phyloP scores from a whole-genome alignment of 1,139 yeast species.

The Geotrichum carabidarum region DNA sequence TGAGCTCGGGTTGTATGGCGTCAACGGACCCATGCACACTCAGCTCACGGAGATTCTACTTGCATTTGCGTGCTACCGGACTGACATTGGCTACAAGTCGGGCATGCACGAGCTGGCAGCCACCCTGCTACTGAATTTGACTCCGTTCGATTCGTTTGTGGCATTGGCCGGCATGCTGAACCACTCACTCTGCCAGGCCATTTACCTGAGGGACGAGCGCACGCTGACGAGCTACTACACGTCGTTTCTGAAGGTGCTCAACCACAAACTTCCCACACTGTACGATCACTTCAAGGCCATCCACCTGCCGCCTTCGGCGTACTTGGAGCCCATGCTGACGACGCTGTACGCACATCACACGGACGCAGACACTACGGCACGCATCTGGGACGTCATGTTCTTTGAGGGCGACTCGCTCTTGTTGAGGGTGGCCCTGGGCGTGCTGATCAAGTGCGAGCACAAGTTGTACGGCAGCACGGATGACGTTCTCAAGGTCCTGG shows the following conservation, averaged over 20 bases:
- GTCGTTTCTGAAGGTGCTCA: constrained; percentile 48
- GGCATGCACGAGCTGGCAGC: constrained; percentile 39
- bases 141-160: constrained; percentile 42
- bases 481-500: constrained; percentile 43
- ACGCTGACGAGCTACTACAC: constrained; percentile 36
- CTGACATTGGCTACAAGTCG: constrained; percentile 30
- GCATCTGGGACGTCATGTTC: constrained; percentile 53
- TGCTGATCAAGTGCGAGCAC: constrained; percentile 46
- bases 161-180: constrained; percentile 45
- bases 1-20: constrained; percentile 44
- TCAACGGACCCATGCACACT: constrained; percentile 37
- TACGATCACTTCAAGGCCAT: constrained; percentile 48
- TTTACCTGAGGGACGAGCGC: constrained; percentile 30
- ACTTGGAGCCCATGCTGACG: constrained; percentile 39
- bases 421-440: constrained; percentile 46
- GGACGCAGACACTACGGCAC: constrained; percentile 38
- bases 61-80: constrained; percentile 35
- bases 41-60: constrained; percentile 35
- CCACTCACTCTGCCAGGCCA: constrained; percentile 33
- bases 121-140: constrained; percentile 41
- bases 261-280: constrained; percentile 44
- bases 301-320: constrained; percentile 38
- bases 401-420: constrained; percentile 57
- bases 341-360: constrained; percentile 38
- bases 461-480: constrained; percentile 49